Evolutionary conservation across 1,139 yeast species (phyloP), one percentile per base, ranked within the genome.

Genomic region (Zhuliangozyma blackwelliae): DNA sequence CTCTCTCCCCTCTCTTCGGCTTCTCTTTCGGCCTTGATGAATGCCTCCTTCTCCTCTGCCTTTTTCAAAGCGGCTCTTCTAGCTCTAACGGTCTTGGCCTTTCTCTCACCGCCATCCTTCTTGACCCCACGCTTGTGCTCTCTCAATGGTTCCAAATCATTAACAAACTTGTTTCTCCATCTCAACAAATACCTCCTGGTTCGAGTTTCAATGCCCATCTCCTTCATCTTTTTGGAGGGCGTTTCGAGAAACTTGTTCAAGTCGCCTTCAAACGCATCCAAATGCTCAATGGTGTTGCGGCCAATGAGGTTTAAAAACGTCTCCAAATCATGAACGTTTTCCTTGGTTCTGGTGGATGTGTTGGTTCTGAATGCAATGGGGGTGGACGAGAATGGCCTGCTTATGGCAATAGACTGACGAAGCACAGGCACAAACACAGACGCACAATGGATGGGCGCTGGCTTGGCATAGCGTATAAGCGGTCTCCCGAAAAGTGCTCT

Each of bases 31-130:
- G 50, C 48, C 28, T 48, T 41, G 39, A 56, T 55, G 49, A 53
- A 57, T 33, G 43, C 49, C 44, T 65, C 71, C 46, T 55, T 62
- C 42, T 65, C 68, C 47, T 65, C 71, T 41, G 61, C 51, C 52
- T 80, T 71, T 48, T 77, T 67, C 47, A 79, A 72, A n/a, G 87
- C 85, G 38, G 69, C 66, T 66, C 78, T 72, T 58, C 79, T 81
- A 13, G 95, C 95, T 40, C 74, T 62, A 36, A 76, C 79, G 31
- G 83, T 81, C 54, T 74, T 77, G 43, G 84, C 74, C 51, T 82
- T 84, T 59, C 96, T 77, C 62, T 89, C 96, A 55, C 97, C 96
- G 28, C 97, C 97, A 51, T 79, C 70, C 75, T 81, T 81, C 75
- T 89, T 90, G 63, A 68, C 75, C 11, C 94, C 89, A 48, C 70